Base-by-base conservation (phyloP, 805 yeast genomes). In the Lachancea mirantina region DNA sequence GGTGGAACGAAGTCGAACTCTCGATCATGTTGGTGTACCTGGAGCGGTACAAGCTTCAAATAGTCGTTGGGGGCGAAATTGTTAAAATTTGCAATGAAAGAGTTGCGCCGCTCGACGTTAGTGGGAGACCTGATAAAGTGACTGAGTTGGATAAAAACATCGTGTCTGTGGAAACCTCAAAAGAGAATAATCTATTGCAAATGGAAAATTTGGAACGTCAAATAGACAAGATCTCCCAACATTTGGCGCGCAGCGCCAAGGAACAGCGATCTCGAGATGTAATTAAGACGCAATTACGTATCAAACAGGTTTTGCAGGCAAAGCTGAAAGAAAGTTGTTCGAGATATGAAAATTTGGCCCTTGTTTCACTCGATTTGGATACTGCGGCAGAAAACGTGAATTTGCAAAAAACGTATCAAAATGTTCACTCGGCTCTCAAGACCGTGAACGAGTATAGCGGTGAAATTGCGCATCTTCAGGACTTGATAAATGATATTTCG, bases 401-500 rank as follows among this genome's bases (percentile, higher is more conserved):
- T 14, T 42, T 70, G 5, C 32, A 65, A 6, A 50, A 48, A 11
- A 65, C 68, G 3, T 39, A 71, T 14, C 49, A 54, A 32, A 50
- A 57, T 11, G 62, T 70, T 14, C 50, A 59, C 4, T 45, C 45
- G 6, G 48, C 65, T 13, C 51, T 71, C 20, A 49, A 50, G 29
- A 39, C 48, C 16, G 52, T 72, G 28, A 69, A 70, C 36, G 33
- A 50, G 6, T 61, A 60, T 30, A 41, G 62, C 20, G 74, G 71
- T 4, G 69, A 68, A 2, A 53, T 61, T 9, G 73, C 69, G 7
- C 50, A 55, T 21, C 66, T 71, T 1, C 65, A 62, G 14, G 56
- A 59, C 3, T 40, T 67, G 5, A 48, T 69, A 43, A 68, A 64
- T 31, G 62, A 59, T 26, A 43, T 70, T 8, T 51, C 57, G 10